phyloP scores from a whole-genome alignment of 2,329 filamentous ascomycete species.

The Talaromyces albobiverticillius region DNA sequence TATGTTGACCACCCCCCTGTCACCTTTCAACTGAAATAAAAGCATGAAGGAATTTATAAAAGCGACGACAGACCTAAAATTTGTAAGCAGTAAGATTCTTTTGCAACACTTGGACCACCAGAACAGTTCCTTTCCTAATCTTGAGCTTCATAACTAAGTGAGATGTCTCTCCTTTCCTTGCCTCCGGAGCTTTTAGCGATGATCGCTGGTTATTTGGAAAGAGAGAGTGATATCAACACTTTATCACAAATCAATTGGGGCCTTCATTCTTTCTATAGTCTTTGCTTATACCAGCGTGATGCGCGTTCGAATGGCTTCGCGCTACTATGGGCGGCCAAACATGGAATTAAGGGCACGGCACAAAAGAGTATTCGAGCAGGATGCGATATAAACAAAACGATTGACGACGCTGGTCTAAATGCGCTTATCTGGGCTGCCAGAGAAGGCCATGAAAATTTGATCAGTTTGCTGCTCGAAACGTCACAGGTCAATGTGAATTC shows the following conservation, averaged over 20 bases:
- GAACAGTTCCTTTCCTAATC: too few species aligned
- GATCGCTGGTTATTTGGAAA: not conserved
- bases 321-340: conserved; percentile 9
- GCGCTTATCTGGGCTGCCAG: not conserved
- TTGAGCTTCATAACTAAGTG: too few species aligned
- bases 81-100: too few species aligned
- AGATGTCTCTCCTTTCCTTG: not conserved
- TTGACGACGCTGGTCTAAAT: not conserved
- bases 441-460: not conserved
- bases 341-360: not conserved
- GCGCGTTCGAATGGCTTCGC: not conserved
- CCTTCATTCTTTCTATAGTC: not conserved
- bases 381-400: not conserved
- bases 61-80: too few species aligned
- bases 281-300: not conserved
- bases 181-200: not conserved
- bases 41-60: too few species aligned
- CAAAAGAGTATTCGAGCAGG: not conserved
- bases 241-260: not conserved
- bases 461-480: not conserved
- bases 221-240: conserved; percentile 2
- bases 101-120: too few species aligned
- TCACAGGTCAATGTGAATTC: not conserved
- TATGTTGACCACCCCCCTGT: too few species aligned
- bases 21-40: too few species aligned